Conservation (phyloP, 2,329 filamentous ascomycete genomes). For the Fusarium brevicatenulatum region DNA sequence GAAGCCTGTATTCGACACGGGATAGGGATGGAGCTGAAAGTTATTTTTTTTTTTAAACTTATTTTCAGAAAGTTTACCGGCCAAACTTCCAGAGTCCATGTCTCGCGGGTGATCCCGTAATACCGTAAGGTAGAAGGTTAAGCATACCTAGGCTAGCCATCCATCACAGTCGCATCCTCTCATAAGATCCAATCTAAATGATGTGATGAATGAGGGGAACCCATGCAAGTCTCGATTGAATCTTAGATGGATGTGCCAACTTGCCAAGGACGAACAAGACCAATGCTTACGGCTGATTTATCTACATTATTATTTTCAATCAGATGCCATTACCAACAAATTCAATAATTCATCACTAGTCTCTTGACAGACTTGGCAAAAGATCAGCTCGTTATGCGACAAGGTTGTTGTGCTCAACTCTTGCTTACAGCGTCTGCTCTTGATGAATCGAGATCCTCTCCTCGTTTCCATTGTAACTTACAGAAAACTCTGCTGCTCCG, state of each 20-base stretch:
- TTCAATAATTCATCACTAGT: conserved; percentile 24
- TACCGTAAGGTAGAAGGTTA: too few species aligned
- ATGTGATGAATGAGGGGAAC: conserved; percentile 25
- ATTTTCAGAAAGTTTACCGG: not conserved
- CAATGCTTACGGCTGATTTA: conserved; percentile 16
- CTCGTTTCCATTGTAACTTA: not conserved
- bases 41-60: conserved; percentile 2
- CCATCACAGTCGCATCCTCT: conserved; percentile 5
- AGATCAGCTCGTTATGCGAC: conserved; percentile 12
- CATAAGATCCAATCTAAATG: conserved; percentile 4
- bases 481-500: not conserved
- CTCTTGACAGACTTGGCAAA: conserved; percentile 7
- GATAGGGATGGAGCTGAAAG: not conserved
- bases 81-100: not conserved
- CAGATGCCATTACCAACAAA: conserved; percentile 16
- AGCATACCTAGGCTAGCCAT: not conserved
- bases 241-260: conserved; percentile 15
- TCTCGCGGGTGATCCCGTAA: conserved; percentile 9
- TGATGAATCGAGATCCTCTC: conserved; percentile 7
- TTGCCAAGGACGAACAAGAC: conserved; percentile 19
- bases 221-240: conserved; percentile 23
- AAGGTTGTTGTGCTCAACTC: conserved; percentile 10
- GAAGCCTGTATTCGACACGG: not conserved
- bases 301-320: conserved; percentile 9
- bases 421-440: not conserved